Percentiles rank a stretch among this genome's conserved stretches.
Evolutionary conservation across 1,284 basidiomycete species (phyloP).

Genomic region (Ceratobasidium sp.): DNA sequence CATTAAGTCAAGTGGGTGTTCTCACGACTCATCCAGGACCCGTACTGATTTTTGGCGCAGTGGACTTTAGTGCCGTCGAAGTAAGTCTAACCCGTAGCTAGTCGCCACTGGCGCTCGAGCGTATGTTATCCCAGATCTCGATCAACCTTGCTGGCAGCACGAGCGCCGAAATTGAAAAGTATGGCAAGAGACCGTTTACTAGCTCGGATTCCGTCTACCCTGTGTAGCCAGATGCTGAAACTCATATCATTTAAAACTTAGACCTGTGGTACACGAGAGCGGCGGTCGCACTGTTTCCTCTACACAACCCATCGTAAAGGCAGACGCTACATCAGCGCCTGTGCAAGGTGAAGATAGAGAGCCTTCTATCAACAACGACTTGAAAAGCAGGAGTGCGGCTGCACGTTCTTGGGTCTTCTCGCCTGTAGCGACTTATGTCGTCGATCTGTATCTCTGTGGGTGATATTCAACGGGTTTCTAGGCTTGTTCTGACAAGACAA

Average conservation of each 20-base stretch:
- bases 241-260: slow-evolving; percentile 4
- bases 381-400: background rate
- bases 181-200: slow-evolving; percentile 38
- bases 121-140: slow-evolving; percentile 6
- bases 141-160: slow-evolving; percentile 49
- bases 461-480: slow-evolving; percentile 51
- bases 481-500: slow-evolving; percentile 49
- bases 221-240: slow-evolving; percentile 27
- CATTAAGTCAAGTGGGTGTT: slow-evolving; percentile 52
- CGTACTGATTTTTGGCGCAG: slow-evolving; percentile 54
- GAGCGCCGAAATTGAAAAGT: slow-evolving; percentile 41
- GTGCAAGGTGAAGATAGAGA: background rate
- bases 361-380: background rate
- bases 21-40: background rate
- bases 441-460: slow-evolving; percentile 69
- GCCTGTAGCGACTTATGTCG: slow-evolving; percentile 55
- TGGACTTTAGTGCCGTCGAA: slow-evolving; percentile 64
- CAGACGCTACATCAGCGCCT: background rate
- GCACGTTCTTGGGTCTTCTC: slow-evolving; percentile 15
- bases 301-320: background rate
- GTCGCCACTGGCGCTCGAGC: background rate
- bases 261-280: slow-evolving; percentile 5
- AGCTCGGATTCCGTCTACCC: background rate
- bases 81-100: slow-evolving; percentile 46
- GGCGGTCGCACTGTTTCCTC: background rate